phyloP scores from a whole-genome alignment of 2,329 filamentous ascomycete genomes.

The Seiridium unicorne region DNA sequence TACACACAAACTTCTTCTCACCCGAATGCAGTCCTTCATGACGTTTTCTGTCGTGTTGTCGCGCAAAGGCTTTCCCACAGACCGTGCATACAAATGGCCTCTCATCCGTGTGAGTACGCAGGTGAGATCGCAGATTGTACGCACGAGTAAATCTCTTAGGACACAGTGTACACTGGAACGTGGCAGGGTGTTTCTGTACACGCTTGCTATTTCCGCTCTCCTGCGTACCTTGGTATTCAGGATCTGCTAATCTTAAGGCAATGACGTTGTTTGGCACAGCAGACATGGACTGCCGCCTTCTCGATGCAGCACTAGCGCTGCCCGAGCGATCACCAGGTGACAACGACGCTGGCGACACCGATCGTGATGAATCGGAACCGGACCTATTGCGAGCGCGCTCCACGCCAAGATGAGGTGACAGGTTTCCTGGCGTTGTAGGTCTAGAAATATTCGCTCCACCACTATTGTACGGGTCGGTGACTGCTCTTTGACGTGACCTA shows the following conservation, averaged over 20 bases:
- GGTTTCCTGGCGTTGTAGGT: constrained; percentile 35
- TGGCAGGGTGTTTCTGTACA: constrained; percentile 96
- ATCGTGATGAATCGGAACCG: constrained; percentile 37
- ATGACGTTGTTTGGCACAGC: constrained; percentile 64
- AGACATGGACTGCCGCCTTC: constrained; percentile 62
- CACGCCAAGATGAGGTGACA: constrained; percentile 51
- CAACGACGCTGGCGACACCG: constrained; percentile 47
- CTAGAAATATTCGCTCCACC: constrained; percentile 39
- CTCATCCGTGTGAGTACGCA: constrained; percentile 96
- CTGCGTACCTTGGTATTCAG: constrained; percentile 71
- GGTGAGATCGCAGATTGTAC: constrained; percentile 92
- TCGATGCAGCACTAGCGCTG: constrained; percentile 40
- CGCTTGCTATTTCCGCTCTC: constrained; percentile 67
- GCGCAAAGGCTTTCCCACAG: constrained; percentile 94
- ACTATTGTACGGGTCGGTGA: constrained; percentile 59
- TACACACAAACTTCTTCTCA: constrained; percentile 98
- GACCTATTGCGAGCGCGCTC: constrained; percentile 40
- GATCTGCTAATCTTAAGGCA: constrained; percentile 88
- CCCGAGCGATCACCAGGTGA: constrained; percentile 58
- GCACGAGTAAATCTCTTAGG: constrained; percentile 95
- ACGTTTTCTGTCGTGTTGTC: constrained; percentile 94
- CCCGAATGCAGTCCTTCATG: constrained; percentile 95
- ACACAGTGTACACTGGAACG: constrained; percentile 90
- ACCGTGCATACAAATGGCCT: constrained; percentile 96
- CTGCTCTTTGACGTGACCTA: constrained; percentile 50